A percentile compares a stretch with the other conserved stretches of the same genome.
phyloP scores from a whole-genome alignment of 2,329 filamentous ascomycete species.

The Hypomyces perniciosus region DNA sequence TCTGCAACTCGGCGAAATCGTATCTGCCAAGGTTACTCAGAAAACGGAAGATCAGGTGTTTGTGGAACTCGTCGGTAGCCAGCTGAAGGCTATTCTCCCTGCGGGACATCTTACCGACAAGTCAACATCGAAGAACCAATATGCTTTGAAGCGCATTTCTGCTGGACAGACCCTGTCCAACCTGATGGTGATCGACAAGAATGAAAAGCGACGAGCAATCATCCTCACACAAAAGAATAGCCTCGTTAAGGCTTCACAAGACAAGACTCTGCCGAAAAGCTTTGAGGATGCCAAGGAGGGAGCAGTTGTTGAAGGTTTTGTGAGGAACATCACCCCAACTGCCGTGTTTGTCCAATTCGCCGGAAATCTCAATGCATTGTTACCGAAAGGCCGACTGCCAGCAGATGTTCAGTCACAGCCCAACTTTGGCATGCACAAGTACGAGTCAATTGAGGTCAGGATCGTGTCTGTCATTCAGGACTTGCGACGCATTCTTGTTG shows the following conservation, averaged over 20 bases:
- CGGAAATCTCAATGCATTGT: constrained; percentile 66
- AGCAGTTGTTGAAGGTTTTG: constrained; percentile 66
- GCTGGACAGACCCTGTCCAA: constrained; percentile 78
- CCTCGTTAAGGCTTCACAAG: constrained; percentile 67
- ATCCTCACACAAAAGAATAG: constrained; percentile 77
- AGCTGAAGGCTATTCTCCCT: constrained; percentile 71
- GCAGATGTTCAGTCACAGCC: constrained; percentile 61
- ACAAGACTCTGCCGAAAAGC: constrained; percentile 62
- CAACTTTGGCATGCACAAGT: constrained; percentile 72
- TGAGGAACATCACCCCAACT: constrained; percentile 75
- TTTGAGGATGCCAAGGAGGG: constrained; percentile 69
- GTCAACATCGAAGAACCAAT: constrained; percentile 68
- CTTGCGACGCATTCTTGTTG: constrained; percentile 60
- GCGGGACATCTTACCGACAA: constrained; percentile 80
- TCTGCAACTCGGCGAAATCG: constrained; percentile 65
- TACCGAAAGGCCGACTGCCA: constrained; percentile 73
- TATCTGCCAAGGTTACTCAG: constrained; percentile 74
- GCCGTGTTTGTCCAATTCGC: constrained; percentile 88
- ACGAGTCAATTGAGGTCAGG: constrained; percentile 68
- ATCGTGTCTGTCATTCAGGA: constrained; percentile 67
- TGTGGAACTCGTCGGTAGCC: constrained; percentile 67
- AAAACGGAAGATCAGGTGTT: constrained; percentile 72
- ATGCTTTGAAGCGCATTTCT: constrained; percentile 71
- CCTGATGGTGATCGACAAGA: constrained; percentile 81
- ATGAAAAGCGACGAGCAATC: constrained; percentile 68